Evolutionary conservation across 768 basidiomycete species (phyloP), one percentile per base, ranked within the genome.

Genomic region (Lactarius akahatsu): DNA sequence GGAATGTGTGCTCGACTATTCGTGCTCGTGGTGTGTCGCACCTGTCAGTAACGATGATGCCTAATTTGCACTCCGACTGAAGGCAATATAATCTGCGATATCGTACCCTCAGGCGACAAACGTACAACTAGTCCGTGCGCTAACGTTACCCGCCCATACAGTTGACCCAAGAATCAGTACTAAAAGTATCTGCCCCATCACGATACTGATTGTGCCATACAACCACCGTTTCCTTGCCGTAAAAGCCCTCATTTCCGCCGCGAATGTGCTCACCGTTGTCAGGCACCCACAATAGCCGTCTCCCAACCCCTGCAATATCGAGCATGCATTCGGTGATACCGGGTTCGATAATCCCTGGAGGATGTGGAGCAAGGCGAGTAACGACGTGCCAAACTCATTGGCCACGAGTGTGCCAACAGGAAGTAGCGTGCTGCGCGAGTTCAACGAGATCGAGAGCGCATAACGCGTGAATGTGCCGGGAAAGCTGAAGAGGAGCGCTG

Each of bases 251-350:
- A 92, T 74, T 74, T 99, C 97, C 10, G 88, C 88, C 1, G 87
- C 90, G 73, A 98, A 96, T 20, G 96, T 98, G 75, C 91, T 94
- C 71, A 99, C 84, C 1, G 97, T 99, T 1, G 90, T 96, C 71
- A 98, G 80, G 78, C 94, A 95, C 13, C 95, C 97, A 74, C 96
- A 98, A 74, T 94, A 98, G 8, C 97, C 97, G 74, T 98, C 94
- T 28, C 81, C 80, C 43, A 98, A 77, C 1, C 94, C 96, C 73
- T 92, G 89, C 50, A 98, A 76, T 23, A 93, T 79, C 30, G 84
- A 80, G 73, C 96, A 97, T 40, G 84, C 80, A 65, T 81, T 77
- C 26, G 76, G 74, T 1, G 88, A 83, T 9, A 79, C 74, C 13
- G 82, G 79, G 40, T 68, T 65, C 28, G 76, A 68, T 13, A 78